Percentiles rank a stretch among this genome's conserved stretches.
phyloP scores from a whole-genome alignment of 2,329 filamentous ascomycete species.

The Phoma sp. region DNA sequence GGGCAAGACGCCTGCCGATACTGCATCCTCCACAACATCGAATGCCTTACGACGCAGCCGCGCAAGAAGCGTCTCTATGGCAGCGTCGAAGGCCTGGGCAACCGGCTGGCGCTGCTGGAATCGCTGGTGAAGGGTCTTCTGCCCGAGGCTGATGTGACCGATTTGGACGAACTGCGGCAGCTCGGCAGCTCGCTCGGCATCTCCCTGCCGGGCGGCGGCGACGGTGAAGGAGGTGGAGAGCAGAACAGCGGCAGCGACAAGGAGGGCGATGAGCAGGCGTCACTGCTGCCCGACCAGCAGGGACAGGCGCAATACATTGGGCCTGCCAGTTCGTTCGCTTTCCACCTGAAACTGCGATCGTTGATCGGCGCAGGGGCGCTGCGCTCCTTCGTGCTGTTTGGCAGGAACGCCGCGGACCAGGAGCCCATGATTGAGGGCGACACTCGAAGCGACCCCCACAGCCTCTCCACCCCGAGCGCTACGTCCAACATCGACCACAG shows the following conservation, averaged over 20 bases:
- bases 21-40: constrained; percentile 52
- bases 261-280: constrained; percentile 46
- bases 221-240: constrained; percentile 25
- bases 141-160: constrained; percentile 54
- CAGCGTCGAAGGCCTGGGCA: constrained; percentile 53
- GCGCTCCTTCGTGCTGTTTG: constrained; percentile 52
- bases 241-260: constrained; percentile 25
- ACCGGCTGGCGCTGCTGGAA: constrained; percentile 53
- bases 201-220: constrained; percentile 43
- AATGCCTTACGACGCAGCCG: constrained; percentile 54
- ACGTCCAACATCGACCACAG: constrained; percentile 28
- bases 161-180: constrained; percentile 51
- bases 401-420: constrained; percentile 49
- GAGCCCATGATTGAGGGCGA: constrained; percentile 31
- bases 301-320: constrained; percentile 57
- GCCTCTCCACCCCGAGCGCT: constrained; percentile 31
- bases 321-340: constrained; percentile 52
- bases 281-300: constrained; percentile 53
- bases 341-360: constrained; percentile 52
- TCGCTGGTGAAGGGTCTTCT: constrained; percentile 55
- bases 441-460: constrained; percentile 20
- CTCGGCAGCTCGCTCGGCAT: constrained; percentile 52
- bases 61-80: constrained; percentile 56
- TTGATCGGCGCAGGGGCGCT: constrained; percentile 45
- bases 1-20: constrained; percentile 53